Percentiles rank a stretch among this genome's conserved stretches.
phyloP scores from a whole-genome alignment of 2,329 filamentous ascomycete species.

The Monilinia fructigena region DNA sequence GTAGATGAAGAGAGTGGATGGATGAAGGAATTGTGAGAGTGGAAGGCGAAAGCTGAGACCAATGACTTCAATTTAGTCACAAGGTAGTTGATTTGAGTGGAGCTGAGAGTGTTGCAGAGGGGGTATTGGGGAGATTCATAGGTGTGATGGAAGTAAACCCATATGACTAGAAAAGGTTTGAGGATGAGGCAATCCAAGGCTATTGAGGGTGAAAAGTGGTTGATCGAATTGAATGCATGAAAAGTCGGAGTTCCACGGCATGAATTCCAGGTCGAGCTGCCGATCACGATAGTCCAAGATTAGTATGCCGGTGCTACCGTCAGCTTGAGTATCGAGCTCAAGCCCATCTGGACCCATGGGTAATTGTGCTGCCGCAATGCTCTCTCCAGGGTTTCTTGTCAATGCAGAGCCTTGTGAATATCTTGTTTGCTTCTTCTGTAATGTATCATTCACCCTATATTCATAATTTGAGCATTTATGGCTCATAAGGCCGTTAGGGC shows the following conservation, averaged over 20 bases:
- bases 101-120: conserved; percentile 9
- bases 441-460: conserved; percentile 3
- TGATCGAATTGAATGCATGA: background rate
- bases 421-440: conserved; percentile 6
- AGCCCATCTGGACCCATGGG: background rate
- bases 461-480: background rate
- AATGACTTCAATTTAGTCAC: conserved; percentile 26
- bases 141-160: background rate
- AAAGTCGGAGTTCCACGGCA: background rate
- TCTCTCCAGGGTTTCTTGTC: background rate
- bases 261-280: background rate
- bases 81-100: conserved; percentile 24
- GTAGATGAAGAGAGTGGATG: conserved; percentile 26
- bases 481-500: background rate
- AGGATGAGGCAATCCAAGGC: background rate
- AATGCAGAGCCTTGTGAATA: background rate
- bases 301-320: background rate
- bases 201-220: background rate
- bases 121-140: conserved; percentile 24
- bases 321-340: background rate
- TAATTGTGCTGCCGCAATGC: background rate
- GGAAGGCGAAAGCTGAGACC: conserved; percentile 22
- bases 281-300: conserved; percentile 1
- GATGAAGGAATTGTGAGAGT: conserved; percentile 31
- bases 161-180: background rate